Percentiles rank a stretch among this genome's conserved stretches.
These are phyloP conservation scores for Epichloe sylvatica DNA, from an alignment of 2,329 filamentous ascomycete genomes.

Conservation along the genomic window DNA sequence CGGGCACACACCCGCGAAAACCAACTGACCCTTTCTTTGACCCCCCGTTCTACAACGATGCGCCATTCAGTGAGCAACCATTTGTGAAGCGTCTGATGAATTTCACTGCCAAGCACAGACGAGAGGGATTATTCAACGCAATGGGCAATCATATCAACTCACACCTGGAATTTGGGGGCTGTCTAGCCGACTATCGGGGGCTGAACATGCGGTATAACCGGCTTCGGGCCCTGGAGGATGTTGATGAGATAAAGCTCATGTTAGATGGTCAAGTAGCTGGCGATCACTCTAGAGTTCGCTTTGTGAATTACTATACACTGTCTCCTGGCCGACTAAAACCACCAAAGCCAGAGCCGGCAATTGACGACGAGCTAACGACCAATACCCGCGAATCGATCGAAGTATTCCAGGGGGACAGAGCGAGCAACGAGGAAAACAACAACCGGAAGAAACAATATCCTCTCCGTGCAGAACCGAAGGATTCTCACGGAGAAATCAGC, in stretches of 20 bases:
- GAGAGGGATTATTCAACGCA: constrained; percentile 54
- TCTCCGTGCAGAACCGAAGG: background rate
- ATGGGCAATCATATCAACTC: constrained; percentile 62
- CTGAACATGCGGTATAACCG: constrained; percentile 56
- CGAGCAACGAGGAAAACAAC: background rate
- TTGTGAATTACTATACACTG: constrained; percentile 85
- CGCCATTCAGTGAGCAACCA: constrained; percentile 51
- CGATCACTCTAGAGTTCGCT: constrained; percentile 47
- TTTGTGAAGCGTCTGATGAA: constrained; percentile 56
- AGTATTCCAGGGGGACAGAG: background rate
- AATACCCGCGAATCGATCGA: no score
- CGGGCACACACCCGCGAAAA: constrained; percentile 5
- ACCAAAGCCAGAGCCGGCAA: constrained; percentile 7
- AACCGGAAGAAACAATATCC: no score
- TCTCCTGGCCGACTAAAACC: constrained; percentile 57
- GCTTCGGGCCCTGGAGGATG: constrained; percentile 58
- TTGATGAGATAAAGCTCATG: constrained; percentile 36
- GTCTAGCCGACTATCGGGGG: constrained; percentile 60
- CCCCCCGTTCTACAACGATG: constrained; percentile 64
- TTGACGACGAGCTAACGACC: background rate
- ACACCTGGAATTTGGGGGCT: constrained; percentile 71
- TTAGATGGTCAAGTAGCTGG: constrained; percentile 8
- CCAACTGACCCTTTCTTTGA: constrained; percentile 54
- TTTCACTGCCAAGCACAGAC: constrained; percentile 67
- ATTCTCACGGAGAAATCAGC: background rate